Evolutionary conservation across 2,329 filamentous ascomycete genomes (phyloP).

Genomic region (Aspergillus sp.): DNA sequence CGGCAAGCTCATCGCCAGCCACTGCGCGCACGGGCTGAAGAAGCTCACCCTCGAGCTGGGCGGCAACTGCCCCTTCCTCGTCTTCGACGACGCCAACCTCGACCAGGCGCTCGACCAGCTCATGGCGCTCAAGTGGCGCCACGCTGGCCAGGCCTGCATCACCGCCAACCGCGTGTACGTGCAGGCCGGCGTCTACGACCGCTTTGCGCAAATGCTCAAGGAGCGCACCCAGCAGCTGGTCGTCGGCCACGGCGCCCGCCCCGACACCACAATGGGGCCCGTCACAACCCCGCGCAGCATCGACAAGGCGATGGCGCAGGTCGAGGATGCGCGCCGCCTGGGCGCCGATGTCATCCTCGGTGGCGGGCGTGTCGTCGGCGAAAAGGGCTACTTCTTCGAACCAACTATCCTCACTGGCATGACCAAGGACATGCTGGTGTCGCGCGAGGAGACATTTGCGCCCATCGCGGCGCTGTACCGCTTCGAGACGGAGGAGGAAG

Average conservation of each 20-base stretch:
- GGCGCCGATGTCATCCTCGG: slow-evolving; percentile 65
- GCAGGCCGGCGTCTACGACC: slow-evolving; percentile 45
- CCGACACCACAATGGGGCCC: slow-evolving; percentile 58
- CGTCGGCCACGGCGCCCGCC: slow-evolving; percentile 58
- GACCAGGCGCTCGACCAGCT: slow-evolving; percentile 44
- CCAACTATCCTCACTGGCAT: slow-evolving; percentile 63
- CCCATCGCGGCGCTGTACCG: slow-evolving; percentile 62
- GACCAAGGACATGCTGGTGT: slow-evolving; percentile 56
- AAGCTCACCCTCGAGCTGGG: slow-evolving; percentile 64
- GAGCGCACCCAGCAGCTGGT: slow-evolving; percentile 52
- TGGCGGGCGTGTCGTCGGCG: slow-evolving; percentile 46
- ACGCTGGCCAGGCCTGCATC: slow-evolving; percentile 46
- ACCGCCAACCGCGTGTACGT: slow-evolving; percentile 46
- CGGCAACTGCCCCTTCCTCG: slow-evolving; percentile 63
- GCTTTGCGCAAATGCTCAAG: slow-evolving; percentile 54
- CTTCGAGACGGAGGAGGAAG: slow-evolving; percentile 66
- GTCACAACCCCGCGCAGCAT: slow-evolving; percentile 57
- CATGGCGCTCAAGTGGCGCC: slow-evolving; percentile 42
- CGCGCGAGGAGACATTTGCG: slow-evolving; percentile 63
- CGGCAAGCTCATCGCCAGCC: slow-evolving; percentile 60
- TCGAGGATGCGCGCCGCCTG: slow-evolving; percentile 61
- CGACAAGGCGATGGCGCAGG: slow-evolving; percentile 56
- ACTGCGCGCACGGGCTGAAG: slow-evolving; percentile 60
- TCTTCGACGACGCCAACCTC: slow-evolving; percentile 64
- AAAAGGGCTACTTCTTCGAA: slow-evolving; percentile 68